These are phyloP conservation scores for Eucommia ulmoides DNA, from an alignment of 257 asterid species.

Conservation along the genomic window DNA sequence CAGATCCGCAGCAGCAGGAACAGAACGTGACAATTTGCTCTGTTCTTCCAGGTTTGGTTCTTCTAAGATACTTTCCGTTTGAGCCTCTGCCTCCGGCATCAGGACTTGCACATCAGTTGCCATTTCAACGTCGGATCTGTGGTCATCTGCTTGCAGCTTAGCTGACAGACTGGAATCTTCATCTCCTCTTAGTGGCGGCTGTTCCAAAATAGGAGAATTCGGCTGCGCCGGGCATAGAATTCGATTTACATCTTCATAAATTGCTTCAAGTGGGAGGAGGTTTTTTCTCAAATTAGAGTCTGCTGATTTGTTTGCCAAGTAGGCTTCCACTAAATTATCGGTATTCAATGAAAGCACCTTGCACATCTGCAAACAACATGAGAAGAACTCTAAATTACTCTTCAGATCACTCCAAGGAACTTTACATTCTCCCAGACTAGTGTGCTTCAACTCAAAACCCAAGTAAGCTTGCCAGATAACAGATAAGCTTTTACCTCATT, in stretches of 20 bases:
- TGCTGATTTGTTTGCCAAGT: conserved; percentile 16
- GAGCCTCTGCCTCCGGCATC: conserved; percentile 14
- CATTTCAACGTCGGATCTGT: conserved; percentile 12
- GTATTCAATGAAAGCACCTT: conserved; percentile 32
- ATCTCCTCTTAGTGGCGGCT: conserved; percentile 12
- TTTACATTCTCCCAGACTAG: background rate
- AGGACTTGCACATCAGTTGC: conserved; percentile 4
- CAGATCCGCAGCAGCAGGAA: conserved; percentile 1
- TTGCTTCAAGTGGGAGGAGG: conserved; percentile 31
- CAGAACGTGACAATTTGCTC: conserved; percentile 2
- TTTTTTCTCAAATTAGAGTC: conserved; percentile 31
- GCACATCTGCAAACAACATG: conserved; percentile 37
- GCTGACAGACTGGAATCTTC: conserved; percentile 11
- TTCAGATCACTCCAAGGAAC: background rate
- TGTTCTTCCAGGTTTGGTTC: conserved; percentile 7
- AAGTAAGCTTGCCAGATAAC: background rate
- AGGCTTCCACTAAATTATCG: conserved; percentile 32
- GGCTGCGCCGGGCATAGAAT: conserved; percentile 33
- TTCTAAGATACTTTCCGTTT: background rate
- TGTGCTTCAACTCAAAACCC: background rate
- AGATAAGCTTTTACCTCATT: conserved; percentile 41
- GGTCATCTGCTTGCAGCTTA: conserved; percentile 7
- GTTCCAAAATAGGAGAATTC: conserved; percentile 11
- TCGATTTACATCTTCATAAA: conserved; percentile 29
- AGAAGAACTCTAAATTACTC: conserved; percentile 3